Conservation (phyloP, 2,329 filamentous ascomycete genomes). For the Emmonsiellopsis sp. region DNA sequence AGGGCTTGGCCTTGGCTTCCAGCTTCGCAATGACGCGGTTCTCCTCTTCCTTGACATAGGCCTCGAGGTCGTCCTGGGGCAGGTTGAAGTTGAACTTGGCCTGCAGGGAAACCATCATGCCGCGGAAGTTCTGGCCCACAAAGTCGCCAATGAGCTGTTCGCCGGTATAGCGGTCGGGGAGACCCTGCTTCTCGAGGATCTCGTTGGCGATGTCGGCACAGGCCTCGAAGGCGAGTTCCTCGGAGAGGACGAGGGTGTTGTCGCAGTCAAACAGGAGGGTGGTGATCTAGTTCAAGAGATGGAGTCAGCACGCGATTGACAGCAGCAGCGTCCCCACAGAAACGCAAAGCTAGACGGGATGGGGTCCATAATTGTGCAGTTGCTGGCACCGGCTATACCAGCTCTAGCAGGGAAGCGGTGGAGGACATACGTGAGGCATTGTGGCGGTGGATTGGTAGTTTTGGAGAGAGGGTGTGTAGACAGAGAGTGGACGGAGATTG, state of each 20-base stretch:
- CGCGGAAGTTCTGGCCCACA: conserved; percentile 89
- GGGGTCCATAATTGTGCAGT: background rate
- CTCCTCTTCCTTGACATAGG: conserved; percentile 68
- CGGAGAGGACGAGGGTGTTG: conserved; percentile 90
- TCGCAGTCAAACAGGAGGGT: conserved; percentile 65
- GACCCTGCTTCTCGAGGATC: conserved; percentile 60
- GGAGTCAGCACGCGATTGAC: conserved; percentile 6
- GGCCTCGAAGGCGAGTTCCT: conserved; percentile 83
- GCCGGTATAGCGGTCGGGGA: conserved; percentile 65
- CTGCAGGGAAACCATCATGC: conserved; percentile 74
- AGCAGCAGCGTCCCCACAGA: background rate
- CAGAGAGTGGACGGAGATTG: background rate
- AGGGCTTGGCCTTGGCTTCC: conserved; percentile 56
- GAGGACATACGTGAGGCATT: conserved; percentile 5
- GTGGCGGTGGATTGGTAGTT: background rate
- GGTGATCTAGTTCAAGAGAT: conserved; percentile 45
- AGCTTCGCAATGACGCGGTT: conserved; percentile 78
- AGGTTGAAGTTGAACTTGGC: conserved; percentile 67
- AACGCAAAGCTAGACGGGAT: background rate
- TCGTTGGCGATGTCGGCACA: conserved; percentile 84
- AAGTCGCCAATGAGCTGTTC: conserved; percentile 74
- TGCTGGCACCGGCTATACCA: background rate
- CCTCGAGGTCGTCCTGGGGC: conserved; percentile 57
- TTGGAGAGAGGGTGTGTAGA: background rate
- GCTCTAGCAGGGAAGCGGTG: background rate